A percentile compares a stretch with the other conserved stretches of the same genome.
phyloP scores from a whole-genome alignment of 1,284 basidiomycete genomes.

The Rugosomyces carneus region DNA sequence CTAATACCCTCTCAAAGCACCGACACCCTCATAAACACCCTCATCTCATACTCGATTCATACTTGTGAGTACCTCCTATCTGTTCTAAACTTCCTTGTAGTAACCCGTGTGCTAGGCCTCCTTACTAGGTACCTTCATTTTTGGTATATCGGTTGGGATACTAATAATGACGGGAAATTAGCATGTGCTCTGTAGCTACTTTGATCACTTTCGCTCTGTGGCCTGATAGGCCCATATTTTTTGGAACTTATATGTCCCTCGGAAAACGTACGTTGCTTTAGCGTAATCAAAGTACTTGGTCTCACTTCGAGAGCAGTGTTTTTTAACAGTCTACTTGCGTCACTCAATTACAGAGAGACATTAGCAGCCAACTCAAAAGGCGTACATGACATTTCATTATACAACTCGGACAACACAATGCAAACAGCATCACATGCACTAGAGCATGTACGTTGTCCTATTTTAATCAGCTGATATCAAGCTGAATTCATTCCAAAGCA shows the following conservation, averaged over 20 bases:
- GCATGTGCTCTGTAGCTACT: conserved; percentile 22
- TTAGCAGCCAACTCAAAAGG: background rate
- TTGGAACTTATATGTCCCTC: conserved; percentile 28
- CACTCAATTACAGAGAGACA: conserved; percentile 2
- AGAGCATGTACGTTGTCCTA: too few relatives aligned
- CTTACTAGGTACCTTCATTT: conserved; percentile 10
- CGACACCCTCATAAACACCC: conserved; percentile 23
- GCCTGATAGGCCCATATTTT: conserved; percentile 27
- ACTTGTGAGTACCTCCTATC: conserved; percentile 20
- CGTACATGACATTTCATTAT: too few relatives aligned
- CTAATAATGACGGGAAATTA: too few relatives aligned
- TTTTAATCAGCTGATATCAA: too few relatives aligned
- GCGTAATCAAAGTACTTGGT: background rate
- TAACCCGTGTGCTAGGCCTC: conserved; percentile 12
- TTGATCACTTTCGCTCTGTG: conserved; percentile 28
- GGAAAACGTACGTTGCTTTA: conserved; percentile 21
- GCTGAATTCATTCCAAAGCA: too few relatives aligned
- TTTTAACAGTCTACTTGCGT: conserved; percentile 27
- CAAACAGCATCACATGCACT: too few relatives aligned
- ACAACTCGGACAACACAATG: too few relatives aligned
- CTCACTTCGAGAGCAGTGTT: conserved; percentile 20
- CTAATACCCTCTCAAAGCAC: conserved; percentile 16
- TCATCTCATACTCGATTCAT: conserved; percentile 27
- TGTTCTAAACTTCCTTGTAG: too few relatives aligned
- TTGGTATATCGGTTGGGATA: too few relatives aligned